Conservation (phyloP, 257 asterid species). For the Haberlea rhodopensis region DNA sequence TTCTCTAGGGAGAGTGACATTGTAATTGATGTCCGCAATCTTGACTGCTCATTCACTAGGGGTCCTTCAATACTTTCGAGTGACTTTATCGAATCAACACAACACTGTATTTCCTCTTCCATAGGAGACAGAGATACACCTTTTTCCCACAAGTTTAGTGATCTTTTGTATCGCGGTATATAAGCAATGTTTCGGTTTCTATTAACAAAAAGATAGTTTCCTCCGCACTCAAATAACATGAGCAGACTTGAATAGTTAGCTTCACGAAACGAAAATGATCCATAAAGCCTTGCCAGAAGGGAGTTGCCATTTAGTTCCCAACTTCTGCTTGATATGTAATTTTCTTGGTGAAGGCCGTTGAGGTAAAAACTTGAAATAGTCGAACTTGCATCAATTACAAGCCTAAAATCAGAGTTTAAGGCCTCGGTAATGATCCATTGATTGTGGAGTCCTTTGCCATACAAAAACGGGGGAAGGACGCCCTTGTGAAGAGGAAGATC, state of each 20-base stretch:
- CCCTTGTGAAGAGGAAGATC: constrained; percentile 86
- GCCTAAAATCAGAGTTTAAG: constrained; percentile 69
- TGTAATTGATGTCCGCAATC: constrained; percentile 33
- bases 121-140: constrained; percentile 31
- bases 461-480: constrained; percentile 80
- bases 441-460: constrained; percentile 71
- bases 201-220: constrained; percentile 50
- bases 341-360: constrained; percentile 33
- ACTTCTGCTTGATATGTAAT: constrained; percentile 24
- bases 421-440: constrained; percentile 87
- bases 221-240: constrained; percentile 46
- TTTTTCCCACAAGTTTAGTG: constrained; percentile 40
- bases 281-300: constrained; percentile 64
- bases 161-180: constrained; percentile 32
- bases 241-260: constrained; percentile 52
- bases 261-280: constrained; percentile 65
- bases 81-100: constrained; percentile 45
- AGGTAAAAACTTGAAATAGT: constrained; percentile 59
- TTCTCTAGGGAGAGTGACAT: constrained; percentile 57
- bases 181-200: constrained; percentile 47
- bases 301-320: constrained; percentile 68
- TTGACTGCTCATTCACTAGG: constrained; percentile 32
- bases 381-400: constrained; percentile 60
- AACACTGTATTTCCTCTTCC: constrained; percentile 36
- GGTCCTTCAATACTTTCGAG: constrained; percentile 37